phyloP scores from a whole-genome alignment of 1,139 yeast genomes.

The Kodamaea plutei region DNA sequence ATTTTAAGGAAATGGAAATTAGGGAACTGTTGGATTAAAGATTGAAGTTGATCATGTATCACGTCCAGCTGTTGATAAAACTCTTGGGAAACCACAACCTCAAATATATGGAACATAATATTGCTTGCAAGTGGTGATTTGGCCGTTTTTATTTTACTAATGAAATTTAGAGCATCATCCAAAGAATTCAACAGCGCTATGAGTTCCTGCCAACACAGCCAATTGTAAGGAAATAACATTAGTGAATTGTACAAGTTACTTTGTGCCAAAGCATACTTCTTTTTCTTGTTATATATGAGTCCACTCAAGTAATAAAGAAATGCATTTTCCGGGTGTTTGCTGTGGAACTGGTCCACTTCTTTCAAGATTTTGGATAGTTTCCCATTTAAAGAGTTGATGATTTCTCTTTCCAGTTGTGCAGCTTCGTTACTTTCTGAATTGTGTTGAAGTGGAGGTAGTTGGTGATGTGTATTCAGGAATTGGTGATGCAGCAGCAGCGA shows the following conservation, averaged over 20 bases:
- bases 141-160: constrained; percentile 33
- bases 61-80: constrained; percentile 64
- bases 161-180: constrained; percentile 55
- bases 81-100: constrained; percentile 71
- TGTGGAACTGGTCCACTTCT: constrained; percentile 31
- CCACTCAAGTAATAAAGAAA: constrained; percentile 71
- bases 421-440: background rate
- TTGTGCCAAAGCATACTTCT: constrained; percentile 58
- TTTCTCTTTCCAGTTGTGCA: constrained; percentile 12
- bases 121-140: constrained; percentile 20
- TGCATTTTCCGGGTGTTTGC: constrained; percentile 41
- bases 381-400: constrained; percentile 21
- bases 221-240: constrained; percentile 70
- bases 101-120: constrained; percentile 66
- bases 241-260: constrained; percentile 56
- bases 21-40: constrained; percentile 56
- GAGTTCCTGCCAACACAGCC: constrained; percentile 93
- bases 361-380: constrained; percentile 41
- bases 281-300: constrained; percentile 58
- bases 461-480: constrained; percentile 2
- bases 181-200: constrained; percentile 58
- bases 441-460: constrained; percentile 3
- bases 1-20: constrained; percentile 68
- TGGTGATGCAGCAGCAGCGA: constrained; percentile 1
- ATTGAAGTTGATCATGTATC: constrained; percentile 46